Evolutionary conservation across 768 basidiomycete genomes (phyloP).

Genomic region (Rhodocollybia butyracea): DNA sequence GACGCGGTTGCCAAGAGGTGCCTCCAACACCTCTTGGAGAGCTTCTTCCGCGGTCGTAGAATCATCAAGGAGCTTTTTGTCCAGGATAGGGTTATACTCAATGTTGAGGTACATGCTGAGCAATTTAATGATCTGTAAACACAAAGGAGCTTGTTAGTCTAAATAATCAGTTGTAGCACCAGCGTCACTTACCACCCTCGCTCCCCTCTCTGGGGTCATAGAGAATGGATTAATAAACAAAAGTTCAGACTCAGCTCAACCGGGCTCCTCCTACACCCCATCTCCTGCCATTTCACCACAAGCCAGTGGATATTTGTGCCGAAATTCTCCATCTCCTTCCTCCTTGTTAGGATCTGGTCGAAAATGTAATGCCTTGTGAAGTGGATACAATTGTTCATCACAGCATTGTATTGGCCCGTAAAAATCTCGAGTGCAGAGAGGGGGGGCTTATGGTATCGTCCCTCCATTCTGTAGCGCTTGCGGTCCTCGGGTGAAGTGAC

Average conservation of each 20-base stretch:
- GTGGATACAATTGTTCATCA: conserved; percentile 17
- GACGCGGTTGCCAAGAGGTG: too few species aligned
- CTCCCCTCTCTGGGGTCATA: conserved; percentile 12
- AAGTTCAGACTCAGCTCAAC: conserved; percentile 11
- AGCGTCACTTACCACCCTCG: conserved; percentile 10
- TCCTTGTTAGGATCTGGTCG: conserved; percentile 10
- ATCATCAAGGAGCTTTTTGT: conserved; percentile 9
- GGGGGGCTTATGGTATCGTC: conserved; percentile 10
- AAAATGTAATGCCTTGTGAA: conserved; percentile 15
- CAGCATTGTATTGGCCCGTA: conserved; percentile 13
- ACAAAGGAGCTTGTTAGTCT: background rate
- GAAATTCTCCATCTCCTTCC: conserved; percentile 6
- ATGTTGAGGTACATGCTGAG: conserved; percentile 14
- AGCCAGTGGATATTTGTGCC: conserved; percentile 12
- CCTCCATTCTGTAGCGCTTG: conserved; percentile 13
- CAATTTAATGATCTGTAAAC: conserved; percentile 13
- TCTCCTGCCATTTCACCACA: conserved; percentile 11
- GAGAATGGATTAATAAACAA: conserved; percentile 12
- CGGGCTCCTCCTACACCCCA: conserved; percentile 12
- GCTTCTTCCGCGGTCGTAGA: background rate
- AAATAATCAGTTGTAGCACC: too few species aligned
- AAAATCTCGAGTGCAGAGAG: conserved; percentile 7
- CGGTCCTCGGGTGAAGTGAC: conserved; percentile 12
- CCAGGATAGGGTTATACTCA: conserved; percentile 12
- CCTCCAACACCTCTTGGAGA: too few species aligned